Conservation (phyloP, 371 early-diverging fungal species). For the Lichtheimia ornata region DNA sequence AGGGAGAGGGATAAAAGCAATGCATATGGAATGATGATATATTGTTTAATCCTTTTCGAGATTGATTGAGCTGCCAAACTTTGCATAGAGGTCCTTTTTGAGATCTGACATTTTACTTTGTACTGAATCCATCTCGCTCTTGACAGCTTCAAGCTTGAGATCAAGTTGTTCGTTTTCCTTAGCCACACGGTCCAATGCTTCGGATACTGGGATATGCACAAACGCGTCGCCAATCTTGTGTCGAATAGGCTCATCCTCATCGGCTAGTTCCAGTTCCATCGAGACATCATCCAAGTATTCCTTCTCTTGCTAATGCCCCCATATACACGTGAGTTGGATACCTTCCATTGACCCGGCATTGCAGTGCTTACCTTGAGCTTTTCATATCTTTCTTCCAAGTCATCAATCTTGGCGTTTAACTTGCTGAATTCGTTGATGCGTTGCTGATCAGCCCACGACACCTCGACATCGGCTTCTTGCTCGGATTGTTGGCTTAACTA, state of each 20-base stretch:
- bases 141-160: constrained; percentile 60
- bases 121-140: constrained; percentile 69
- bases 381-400: constrained; percentile 79
- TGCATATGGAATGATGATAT: not conserved
- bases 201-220: constrained; percentile 73
- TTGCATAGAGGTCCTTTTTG: constrained; percentile 84
- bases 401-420: constrained; percentile 77
- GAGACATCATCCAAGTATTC: constrained; percentile 93
- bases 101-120: constrained; percentile 80
- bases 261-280: constrained; percentile 88
- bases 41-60: constrained; percentile 78
- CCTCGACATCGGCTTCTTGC: constrained; percentile 87
- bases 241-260: constrained; percentile 86
- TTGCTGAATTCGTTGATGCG: constrained; percentile 93
- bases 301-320: constrained; percentile 63
- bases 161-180: constrained; percentile 62
- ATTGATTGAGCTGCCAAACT: constrained; percentile 94
- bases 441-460: constrained; percentile 93
- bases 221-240: constrained; percentile 92
- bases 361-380: constrained; percentile 68
- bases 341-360: not conserved
- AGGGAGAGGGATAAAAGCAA: not conserved
- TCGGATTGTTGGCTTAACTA: constrained; percentile 68
- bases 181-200: constrained; percentile 73
- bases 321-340: not conserved